Evolutionary conservation across 768 basidiomycete genomes (phyloP), one percentile per base, ranked within the genome.

Genomic region (Kwoniella europaea): DNA sequence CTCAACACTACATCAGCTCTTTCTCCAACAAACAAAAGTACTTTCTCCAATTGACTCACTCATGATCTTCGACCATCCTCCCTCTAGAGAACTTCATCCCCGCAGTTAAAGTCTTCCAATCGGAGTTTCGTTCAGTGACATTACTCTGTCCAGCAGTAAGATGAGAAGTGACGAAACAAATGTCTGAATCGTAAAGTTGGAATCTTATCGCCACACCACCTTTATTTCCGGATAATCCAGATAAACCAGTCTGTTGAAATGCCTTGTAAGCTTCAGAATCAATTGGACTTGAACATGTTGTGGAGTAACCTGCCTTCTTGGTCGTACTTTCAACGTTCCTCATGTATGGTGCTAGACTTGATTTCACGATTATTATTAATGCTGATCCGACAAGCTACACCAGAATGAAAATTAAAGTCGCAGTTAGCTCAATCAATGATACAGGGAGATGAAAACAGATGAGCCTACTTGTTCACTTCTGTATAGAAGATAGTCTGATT

Each of bases 121-220:
- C 97, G 12, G 90, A 87, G 77, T 98, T 94, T 29, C 97, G 88
- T 81, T 98, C 97, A 43, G 91, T 90, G 3, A 93, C 86, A 77
- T 96, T 96, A 6, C 88, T 80, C 78, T 97, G 94, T 7, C 97
- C 97, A n/a, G 97, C 95, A 16, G 97, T 95, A 53, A 98, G 87
- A 83, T 98, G 97, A 3, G 93, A 93, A 10, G 96, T 98, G 72
- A 99, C 82, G 85, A 98, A 95, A 84, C 97, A 99, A 77, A 98
- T 91, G 67, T 88, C 91, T 10, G 95, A 92, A 79, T 95, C 94
- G 74, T 92, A 87, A 77, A 92, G 93, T 35, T 98, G 92, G 62
- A 99, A 86, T 13, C 97, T 90, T 73, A 99, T 93, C 6, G 91
- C 94, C 13, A 96, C 92, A 1, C 94, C 97, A 20, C 97, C 97